phyloP scores from a whole-genome alignment of 192 early-diverging fungal species.

The Geosiphon pyriformis region DNA sequence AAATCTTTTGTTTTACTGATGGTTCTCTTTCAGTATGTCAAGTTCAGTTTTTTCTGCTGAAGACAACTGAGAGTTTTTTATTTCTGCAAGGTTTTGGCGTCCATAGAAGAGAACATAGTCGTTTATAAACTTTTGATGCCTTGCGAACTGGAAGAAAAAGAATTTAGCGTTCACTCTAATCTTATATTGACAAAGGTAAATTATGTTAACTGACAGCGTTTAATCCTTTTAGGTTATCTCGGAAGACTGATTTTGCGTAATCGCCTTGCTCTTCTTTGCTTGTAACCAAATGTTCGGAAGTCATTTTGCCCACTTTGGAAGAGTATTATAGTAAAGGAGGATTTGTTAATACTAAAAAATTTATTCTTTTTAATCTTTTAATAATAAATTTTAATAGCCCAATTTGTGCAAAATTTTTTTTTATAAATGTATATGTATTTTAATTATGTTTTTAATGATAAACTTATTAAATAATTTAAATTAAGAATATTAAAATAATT shows the following conservation, averaged over 20 bases:
- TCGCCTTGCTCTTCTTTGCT: conserved; percentile 19
- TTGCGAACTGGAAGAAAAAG: conserved; percentile 34
- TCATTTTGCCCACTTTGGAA: too few relatives aligned
- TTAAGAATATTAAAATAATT: too few relatives aligned
- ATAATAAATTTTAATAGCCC: too few relatives aligned
- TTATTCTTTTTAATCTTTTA: too few relatives aligned
- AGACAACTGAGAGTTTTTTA: background rate
- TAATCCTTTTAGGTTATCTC: conserved; percentile 39
- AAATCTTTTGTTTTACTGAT: conserved; percentile 44
- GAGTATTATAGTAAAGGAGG: too few relatives aligned
- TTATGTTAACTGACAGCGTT: conserved; percentile 34
- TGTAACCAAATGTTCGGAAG: too few relatives aligned
- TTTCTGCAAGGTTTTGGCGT: background rate
- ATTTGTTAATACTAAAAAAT: too few relatives aligned
- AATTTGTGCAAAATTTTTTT: too few relatives aligned
- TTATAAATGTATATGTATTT: too few relatives aligned
- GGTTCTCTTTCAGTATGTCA: conserved; percentile 67
- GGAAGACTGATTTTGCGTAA: conserved; percentile 27
- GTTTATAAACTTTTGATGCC: conserved; percentile 56
- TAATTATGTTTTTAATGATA: too few relatives aligned
- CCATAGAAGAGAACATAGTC: conserved; percentile 50
- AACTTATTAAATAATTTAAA: too few relatives aligned
- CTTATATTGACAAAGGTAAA: background rate
- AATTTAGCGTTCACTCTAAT: background rate
- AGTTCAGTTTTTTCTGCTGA: conserved; percentile 47